A percentile compares a stretch with the other conserved stretches of the same genome.
These are phyloP conservation scores for Cyanidiococcus yangmingshanensis DNA, from an alignment of 23 red algal genomes.

Conservation along the genomic window DNA sequence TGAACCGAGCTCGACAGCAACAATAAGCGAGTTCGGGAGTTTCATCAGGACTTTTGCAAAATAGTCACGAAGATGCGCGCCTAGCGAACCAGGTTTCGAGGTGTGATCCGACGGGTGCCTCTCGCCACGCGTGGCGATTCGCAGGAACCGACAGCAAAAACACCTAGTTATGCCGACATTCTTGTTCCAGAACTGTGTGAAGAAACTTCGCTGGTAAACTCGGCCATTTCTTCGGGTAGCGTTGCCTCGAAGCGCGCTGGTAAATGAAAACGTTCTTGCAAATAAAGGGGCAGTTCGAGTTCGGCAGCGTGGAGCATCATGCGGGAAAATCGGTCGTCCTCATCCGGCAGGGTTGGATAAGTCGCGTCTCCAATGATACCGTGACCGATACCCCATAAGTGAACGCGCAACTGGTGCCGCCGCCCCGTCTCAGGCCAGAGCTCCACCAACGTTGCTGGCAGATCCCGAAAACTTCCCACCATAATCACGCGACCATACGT, in stretches of 20 bases:
- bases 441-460: slow-evolving; percentile 28
- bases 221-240: background rate
- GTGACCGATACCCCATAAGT: slow-evolving; percentile 29
- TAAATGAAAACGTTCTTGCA: background rate
- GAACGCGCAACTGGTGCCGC: slow-evolving; percentile 81
- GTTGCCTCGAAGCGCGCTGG: background rate
- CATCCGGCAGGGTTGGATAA: slow-evolving; percentile 35
- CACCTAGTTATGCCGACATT: too few species aligned
- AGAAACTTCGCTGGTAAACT: background rate
- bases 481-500: slow-evolving; percentile 25
- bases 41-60: too few species aligned
- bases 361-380: slow-evolving; percentile 93
- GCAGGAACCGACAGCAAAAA: too few species aligned
- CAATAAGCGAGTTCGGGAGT: too few species aligned
- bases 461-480: slow-evolving; percentile 32
- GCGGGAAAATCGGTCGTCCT: slow-evolving; percentile 21
- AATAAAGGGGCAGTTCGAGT: slow-evolving; percentile 17
- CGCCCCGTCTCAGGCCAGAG: slow-evolving; percentile 47
- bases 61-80: too few species aligned
- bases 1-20: too few species aligned
- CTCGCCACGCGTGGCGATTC: too few species aligned
- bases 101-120: too few species aligned
- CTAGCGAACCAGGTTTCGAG: too few species aligned
- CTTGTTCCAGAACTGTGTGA: too few species aligned
- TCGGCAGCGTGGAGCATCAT: slow-evolving; percentile 85